These are phyloP conservation scores for Striga hermonthica DNA, from an alignment of 305 asterid species.

Conservation along the genomic window DNA sequence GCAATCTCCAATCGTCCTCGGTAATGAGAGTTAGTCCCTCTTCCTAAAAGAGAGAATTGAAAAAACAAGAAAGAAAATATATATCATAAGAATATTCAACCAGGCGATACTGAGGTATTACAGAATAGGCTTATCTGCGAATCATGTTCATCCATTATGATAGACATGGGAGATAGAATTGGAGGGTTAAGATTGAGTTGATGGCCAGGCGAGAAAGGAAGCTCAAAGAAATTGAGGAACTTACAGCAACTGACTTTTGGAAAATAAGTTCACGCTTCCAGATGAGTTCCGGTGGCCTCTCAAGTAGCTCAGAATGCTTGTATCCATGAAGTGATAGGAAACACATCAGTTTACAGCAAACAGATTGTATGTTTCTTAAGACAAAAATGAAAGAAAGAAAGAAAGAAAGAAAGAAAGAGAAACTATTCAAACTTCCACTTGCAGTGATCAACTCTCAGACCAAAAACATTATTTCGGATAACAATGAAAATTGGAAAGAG, in stretches of 20 bases:
- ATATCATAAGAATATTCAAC: conserved; percentile 31
- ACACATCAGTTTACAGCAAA: conserved; percentile 25
- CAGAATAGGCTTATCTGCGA: conserved; percentile 23
- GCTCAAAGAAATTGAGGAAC: conserved; percentile 35
- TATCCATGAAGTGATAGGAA: conserved; percentile 33
- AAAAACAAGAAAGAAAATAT: conserved; percentile 24
- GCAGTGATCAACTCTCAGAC: conserved; percentile 22
- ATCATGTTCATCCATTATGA: conserved; percentile 16
- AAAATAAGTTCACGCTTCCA: conserved; percentile 74
- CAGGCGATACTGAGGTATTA: conserved; percentile 12
- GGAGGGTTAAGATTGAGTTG: background rate
- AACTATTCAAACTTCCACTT: conserved; percentile 19
- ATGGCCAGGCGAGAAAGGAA: conserved; percentile 7
- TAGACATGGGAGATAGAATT: background rate
- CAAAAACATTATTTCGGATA: conserved; percentile 6
- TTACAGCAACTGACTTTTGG: conserved; percentile 72
- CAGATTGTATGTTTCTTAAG: background rate
- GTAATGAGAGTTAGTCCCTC: conserved; percentile 58
- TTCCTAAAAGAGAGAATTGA: conserved; percentile 43
- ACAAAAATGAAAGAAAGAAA: no score
- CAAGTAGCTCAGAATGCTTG: conserved; percentile 81
- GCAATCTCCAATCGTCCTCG: conserved; percentile 77
- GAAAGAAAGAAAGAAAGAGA: conserved; percentile 19
- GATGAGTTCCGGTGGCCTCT: conserved; percentile 85
- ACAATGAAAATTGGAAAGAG: background rate